These are phyloP conservation scores for Vigna trinervia DNA, from an alignment of 306 rosid genomes.

Conservation along the genomic window DNA sequence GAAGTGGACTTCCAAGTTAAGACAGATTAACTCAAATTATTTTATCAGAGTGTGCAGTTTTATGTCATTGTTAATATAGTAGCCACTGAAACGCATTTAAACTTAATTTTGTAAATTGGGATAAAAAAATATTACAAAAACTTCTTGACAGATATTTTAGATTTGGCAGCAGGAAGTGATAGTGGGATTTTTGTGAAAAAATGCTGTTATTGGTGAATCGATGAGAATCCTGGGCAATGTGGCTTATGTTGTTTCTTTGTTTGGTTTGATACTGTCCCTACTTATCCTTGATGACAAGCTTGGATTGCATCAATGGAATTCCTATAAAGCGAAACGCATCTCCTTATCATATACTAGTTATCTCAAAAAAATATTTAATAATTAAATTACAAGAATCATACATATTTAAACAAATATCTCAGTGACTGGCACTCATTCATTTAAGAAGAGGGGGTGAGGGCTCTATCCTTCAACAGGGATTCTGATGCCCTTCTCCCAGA, in stretches of 20 bases:
- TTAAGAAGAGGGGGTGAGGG: neutral
- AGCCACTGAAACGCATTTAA: too few relatives aligned
- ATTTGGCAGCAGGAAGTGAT: neutral
- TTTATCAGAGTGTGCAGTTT: too few relatives aligned
- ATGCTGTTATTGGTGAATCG: neutral
- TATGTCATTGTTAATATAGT: too few relatives aligned
- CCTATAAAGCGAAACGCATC: neutral
- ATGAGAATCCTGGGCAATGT: neutral
- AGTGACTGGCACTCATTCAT: neutral
- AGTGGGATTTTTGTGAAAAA: neutral
- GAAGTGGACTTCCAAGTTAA: too few relatives aligned
- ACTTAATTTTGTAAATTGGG: too few relatives aligned
- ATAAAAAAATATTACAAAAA: too few relatives aligned
- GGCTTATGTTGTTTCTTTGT: neutral
- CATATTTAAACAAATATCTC: neutral
- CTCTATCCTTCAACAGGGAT: constrained; percentile 66
- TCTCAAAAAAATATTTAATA: neutral
- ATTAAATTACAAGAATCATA: neutral
- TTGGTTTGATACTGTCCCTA: constrained; percentile 9
- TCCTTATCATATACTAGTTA: neutral
- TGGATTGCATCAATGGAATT: neutral
- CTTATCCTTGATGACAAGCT: neutral
- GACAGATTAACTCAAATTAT: too few relatives aligned
- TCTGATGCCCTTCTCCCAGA: constrained; percentile 86
- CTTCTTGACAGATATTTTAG: too few relatives aligned